These are phyloP conservation scores for Penicillium polonicum DNA, from an alignment of 2,329 filamentous ascomycete genomes.

Conservation along the genomic window DNA sequence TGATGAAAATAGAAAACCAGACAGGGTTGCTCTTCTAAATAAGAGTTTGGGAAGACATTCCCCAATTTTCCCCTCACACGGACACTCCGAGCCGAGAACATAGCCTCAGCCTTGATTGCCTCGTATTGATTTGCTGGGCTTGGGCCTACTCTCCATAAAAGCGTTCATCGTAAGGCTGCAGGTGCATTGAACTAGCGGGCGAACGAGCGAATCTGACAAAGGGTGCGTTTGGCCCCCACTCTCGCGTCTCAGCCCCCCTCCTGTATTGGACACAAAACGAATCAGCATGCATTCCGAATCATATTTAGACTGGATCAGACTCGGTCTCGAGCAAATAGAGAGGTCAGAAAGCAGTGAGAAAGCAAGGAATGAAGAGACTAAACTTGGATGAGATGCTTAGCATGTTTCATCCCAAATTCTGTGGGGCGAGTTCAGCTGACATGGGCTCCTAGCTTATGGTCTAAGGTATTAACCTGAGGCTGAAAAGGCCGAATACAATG, in stretches of 20 bases:
- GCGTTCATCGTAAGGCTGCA: slow-evolving; percentile 25
- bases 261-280: slow-evolving; percentile 2
- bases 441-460: not conserved
- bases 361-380: not conserved
- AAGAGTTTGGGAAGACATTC: not conserved
- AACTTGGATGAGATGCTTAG: not conserved
- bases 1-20: not conserved
- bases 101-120: slow-evolving; percentile 1
- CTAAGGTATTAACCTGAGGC: not conserved
- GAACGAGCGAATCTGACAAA: slow-evolving; percentile 14
- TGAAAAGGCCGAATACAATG: slow-evolving; percentile 5
- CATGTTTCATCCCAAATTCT: not conserved
- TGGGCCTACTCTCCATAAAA: not conserved
- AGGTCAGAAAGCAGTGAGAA: not conserved
- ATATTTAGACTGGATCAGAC: not conserved
- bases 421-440: slow-evolving; percentile 17
- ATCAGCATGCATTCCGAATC: not conserved
- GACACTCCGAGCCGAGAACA: slow-evolving; percentile 7
- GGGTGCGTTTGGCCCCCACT: slow-evolving; percentile 17
- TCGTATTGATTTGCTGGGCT: slow-evolving; percentile 6
- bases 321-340: not conserved
- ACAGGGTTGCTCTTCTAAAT: not conserved
- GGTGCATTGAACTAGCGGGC: slow-evolving; percentile 18
- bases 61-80: slow-evolving; percentile 9
- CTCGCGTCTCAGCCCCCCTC: slow-evolving; percentile 13